Evolutionary conservation across 768 basidiomycete species (phyloP), one percentile per base, ranked within the genome.

Genomic region (Boletus sp.): DNA sequence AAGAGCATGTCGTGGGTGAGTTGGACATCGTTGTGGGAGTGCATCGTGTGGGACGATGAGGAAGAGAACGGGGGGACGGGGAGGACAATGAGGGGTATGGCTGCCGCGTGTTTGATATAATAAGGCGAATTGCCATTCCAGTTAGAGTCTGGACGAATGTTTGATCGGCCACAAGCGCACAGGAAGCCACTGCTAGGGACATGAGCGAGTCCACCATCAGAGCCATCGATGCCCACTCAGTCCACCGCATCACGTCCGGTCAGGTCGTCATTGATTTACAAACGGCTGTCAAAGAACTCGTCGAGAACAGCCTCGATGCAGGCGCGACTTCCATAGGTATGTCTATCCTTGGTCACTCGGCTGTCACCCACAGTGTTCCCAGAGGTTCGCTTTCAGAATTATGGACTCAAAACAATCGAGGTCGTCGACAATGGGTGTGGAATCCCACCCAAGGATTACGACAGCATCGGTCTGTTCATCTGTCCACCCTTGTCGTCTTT

Each of bases 261-360:
- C 97, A 98, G 69, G 96, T 98, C 43, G 89, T 98, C 1, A 79
- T 95, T 27, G 93, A 97, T 67, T 81, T 98, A 1, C 93, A 94
- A 67, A 90, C 89, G 0, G 93, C 93, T 2, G 86, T 98, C 54
- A 99, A 98, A 68, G 97, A 99, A 70, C 83, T 98, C 9, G 82
- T 99, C 2, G 97, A 99, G 72, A 99, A 99, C 68, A 90, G 92
- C 54, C 74, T 98, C 29, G 97, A 99, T 69, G 94, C 97, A 1
- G 89, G 88, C 0, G 91, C 94, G 0, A 93, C 89, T 0, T 84
- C 74, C 59, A 83, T 99, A 39, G 95, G 96, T 90, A 42, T 30
- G 85, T 64, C 19, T 39, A 13, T 33, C 7, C 19, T 23, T 19
- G 32, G 14, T 19, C 40, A 37, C n/a, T 21, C 51, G 30, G 41